Evolutionary conservation across 2,329 filamentous ascomycete species (phyloP).

Genomic region (Pseudofabraea citricarpa): DNA sequence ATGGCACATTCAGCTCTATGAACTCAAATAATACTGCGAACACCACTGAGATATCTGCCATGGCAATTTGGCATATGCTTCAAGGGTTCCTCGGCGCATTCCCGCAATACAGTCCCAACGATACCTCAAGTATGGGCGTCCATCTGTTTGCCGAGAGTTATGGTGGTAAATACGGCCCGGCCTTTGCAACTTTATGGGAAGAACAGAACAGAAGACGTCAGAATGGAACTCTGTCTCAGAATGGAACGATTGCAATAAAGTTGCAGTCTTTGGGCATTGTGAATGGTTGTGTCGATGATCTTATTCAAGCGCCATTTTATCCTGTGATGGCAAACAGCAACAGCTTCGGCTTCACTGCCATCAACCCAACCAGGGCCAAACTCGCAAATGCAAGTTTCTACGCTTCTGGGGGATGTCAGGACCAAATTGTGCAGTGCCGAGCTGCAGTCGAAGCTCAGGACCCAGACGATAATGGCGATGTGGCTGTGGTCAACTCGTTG

Average conservation of each 20-base stretch:
- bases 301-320: conserved; percentile 54
- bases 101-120: conserved; percentile 47
- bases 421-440: conserved; percentile 49
- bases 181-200: conserved; percentile 55
- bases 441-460: conserved; percentile 34
- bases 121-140: conserved; percentile 49
- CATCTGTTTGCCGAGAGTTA: conserved; percentile 68
- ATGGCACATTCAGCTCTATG: conserved; percentile 61
- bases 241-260: conserved; percentile 52
- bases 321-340: conserved; percentile 57
- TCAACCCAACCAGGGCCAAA: conserved; percentile 46
- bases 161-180: conserved; percentile 64
- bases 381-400: conserved; percentile 42
- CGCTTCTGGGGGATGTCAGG: conserved; percentile 44
- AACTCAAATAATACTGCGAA: conserved; percentile 39
- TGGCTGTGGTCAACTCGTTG: conserved; percentile 26
- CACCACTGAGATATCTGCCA: conserved; percentile 46
- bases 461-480: conserved; percentile 35
- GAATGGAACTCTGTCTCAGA: conserved; percentile 43
- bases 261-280: conserved; percentile 63
- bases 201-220: conserved; percentile 54
- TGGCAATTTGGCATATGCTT: conserved; percentile 53
- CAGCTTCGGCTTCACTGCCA: conserved; percentile 57
- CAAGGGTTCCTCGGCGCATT: conserved; percentile 56
- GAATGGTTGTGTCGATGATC: conserved; percentile 65